Evolutionary conservation across 2,329 filamentous ascomycete genomes (phyloP).

Genomic region (Talaromyces sp.): DNA sequence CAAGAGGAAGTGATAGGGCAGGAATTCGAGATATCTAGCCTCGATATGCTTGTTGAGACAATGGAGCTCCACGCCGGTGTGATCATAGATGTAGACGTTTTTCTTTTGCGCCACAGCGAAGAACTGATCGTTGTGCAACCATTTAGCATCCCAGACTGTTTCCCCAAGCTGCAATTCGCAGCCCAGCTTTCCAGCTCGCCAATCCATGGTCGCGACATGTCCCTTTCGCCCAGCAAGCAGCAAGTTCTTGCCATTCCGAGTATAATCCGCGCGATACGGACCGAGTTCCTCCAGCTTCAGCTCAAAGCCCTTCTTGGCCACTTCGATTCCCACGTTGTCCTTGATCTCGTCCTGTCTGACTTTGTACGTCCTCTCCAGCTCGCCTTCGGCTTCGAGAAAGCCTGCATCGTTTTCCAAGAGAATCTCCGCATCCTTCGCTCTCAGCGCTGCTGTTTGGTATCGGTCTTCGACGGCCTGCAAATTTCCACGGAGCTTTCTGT

Average conservation of each 20-base stretch:
- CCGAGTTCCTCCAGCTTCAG: constrained; percentile 77
- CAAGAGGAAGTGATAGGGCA: constrained; percentile 93
- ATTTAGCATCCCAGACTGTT: constrained; percentile 82
- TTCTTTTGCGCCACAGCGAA: constrained; percentile 97
- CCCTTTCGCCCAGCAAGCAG: constrained; percentile 85
- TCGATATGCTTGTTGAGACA: constrained; percentile 86
- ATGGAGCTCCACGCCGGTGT: constrained; percentile 85
- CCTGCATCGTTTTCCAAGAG: constrained; percentile 80
- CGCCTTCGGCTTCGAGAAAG: constrained; percentile 81
- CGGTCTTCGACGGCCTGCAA: constrained; percentile 74
- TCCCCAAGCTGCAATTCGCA: constrained; percentile 90
- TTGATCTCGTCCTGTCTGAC: constrained; percentile 84
- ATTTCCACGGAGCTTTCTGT: constrained; percentile 84
- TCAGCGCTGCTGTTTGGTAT: constrained; percentile 73
- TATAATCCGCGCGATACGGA: constrained; percentile 85
- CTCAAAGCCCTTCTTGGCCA: constrained; percentile 89
- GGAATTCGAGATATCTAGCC: constrained; percentile 87
- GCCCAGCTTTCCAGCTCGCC: constrained; percentile 83
- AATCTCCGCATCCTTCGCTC: constrained; percentile 93
- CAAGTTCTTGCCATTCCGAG: constrained; percentile 79
- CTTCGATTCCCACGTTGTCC: constrained; percentile 69
- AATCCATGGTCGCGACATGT: constrained; percentile 95
- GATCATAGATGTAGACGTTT: constrained; percentile 94
- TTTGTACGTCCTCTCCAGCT: constrained; percentile 88
- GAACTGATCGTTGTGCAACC: constrained; percentile 88